phyloP scores from a whole-genome alignment of 202 grass and related monocot species.

The Hordeum pubiflorum region DNA sequence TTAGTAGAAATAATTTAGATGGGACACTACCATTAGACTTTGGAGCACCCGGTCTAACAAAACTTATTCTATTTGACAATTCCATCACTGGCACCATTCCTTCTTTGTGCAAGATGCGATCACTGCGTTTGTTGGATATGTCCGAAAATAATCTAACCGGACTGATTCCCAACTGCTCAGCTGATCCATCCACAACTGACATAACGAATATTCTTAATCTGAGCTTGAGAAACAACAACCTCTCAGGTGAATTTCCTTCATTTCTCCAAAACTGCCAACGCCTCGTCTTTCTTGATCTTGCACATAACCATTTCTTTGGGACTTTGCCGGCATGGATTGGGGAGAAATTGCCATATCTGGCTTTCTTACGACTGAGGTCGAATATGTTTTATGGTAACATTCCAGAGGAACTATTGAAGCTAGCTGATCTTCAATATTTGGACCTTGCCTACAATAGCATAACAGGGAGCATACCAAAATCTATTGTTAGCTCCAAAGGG shows the following conservation, averaged over 20 bases:
- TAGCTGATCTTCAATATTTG: neutral
- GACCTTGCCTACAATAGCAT: neutral
- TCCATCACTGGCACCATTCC: neutral
- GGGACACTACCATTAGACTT: neutral
- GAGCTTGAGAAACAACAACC: constrained; percentile 30
- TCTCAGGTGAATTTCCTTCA: constrained; percentile 27
- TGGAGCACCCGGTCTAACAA: neutral
- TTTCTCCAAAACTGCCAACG: constrained; percentile 6
- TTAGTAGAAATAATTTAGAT: neutral
- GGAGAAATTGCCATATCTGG: neutral
- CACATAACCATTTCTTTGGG: constrained; percentile 29
- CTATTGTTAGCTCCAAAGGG: neutral
- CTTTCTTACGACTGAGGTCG: neutral
- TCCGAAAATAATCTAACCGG: constrained; percentile 13
- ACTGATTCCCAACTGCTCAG: neutral
- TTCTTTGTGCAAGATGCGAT: neutral
- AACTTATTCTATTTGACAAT: neutral
- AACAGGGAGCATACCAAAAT: neutral
- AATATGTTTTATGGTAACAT: neutral
- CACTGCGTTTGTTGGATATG: constrained; percentile 4
- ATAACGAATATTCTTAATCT: neutral
- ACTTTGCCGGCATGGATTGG: constrained; percentile 22
- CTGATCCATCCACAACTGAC: neutral
- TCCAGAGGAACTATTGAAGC: neutral
- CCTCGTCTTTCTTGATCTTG: constrained; percentile 33